Base-by-base conservation (phyloP, 1,284 basidiomycete genomes). In the Cerioporus squamosus region DNA sequence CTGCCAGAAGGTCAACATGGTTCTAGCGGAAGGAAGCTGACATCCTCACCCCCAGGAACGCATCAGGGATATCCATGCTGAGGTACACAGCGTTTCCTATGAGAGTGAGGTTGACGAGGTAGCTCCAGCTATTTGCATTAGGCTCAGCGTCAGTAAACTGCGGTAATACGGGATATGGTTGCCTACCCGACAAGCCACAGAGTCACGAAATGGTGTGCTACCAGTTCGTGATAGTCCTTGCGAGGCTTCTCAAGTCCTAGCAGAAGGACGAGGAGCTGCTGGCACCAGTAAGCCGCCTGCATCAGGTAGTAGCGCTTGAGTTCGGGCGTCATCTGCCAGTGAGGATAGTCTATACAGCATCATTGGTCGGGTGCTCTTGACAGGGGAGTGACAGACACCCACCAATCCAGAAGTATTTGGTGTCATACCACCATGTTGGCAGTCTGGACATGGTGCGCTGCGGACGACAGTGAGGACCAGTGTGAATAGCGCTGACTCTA, bases 11-110 rank as follows among this genome's bases (percentile, higher is more conserved):
- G 17, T 23, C 26, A 39, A 20, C 26, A 10, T 10, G 14, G 6
- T 36, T 15, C 33, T 10, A 10, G 4, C 10, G 9, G 33, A 36
- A 29, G 33, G 33, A 36, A 10, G 33, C 33, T 14, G 8, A 10
- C 33, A 14, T 36, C 12, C 33, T 36, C 33, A 94, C 93, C 22
- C 91, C 94, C 20, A 99, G 82, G 77, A 92, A 94, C 22, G 86
- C 78, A 71, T 99, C 97, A 2, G 95, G 95, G 33, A 97, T 83
- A 77, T 99, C 97, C 97, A 98, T 99, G 72, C 95, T 97, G 70
- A 97, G 83, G 69, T 93, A 98, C 24, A 99, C 86, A 2, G 95
- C 91, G 63, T 94, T 94, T 14, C 97, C 97, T 53, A 98, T 96
- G 65, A 88, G 79, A 0, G 96, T 98, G 51, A 94, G 63, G 70